phyloP scores from a whole-genome alignment of 2,329 filamentous ascomycete species.

The Teratosphaeria destructans region DNA sequence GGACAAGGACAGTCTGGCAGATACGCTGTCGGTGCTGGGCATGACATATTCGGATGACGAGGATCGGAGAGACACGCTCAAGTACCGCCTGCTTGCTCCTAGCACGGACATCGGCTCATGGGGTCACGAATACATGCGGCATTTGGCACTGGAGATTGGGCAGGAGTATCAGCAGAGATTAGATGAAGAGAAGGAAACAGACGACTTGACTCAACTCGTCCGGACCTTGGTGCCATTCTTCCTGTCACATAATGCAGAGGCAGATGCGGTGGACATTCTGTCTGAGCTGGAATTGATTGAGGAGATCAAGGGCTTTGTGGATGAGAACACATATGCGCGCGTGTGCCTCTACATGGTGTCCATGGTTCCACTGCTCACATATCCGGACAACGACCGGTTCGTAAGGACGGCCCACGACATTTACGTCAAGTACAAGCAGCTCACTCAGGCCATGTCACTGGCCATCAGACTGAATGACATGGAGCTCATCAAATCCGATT shows the following conservation, averaged over 20 bases:
- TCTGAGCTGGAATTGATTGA: conserved; percentile 98
- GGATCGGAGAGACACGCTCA: conserved; percentile 88
- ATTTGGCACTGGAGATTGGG: conserved; percentile 89
- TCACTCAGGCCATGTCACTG: conserved; percentile 84
- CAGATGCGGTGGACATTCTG: conserved; percentile 92
- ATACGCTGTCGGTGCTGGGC: conserved; percentile 91
- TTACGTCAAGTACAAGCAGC: conserved; percentile 86
- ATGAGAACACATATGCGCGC: conserved; percentile 84
- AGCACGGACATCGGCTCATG: conserved; percentile 90
- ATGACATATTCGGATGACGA: conserved; percentile 95
- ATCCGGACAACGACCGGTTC: conserved; percentile 94
- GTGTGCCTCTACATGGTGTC: conserved; percentile 98
- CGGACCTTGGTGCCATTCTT: conserved; percentile 84
- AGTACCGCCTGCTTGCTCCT: conserved; percentile 83
- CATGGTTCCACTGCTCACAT: conserved; percentile 96
- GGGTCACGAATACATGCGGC: conserved; percentile 97
- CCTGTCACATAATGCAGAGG: conserved; percentile 93
- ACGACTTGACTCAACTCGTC: conserved; percentile 78
- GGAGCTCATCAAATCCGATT: conserved; percentile 65
- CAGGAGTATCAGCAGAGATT: conserved; percentile 85
- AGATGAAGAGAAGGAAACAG: conserved; percentile 70
- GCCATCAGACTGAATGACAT: conserved; percentile 88
- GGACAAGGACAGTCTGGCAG: conserved; percentile 81
- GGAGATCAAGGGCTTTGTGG: conserved; percentile 75
- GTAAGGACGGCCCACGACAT: conserved; percentile 86